phyloP scores from a whole-genome alignment of 129 eudicot genomes.

The Pulicaria dysenterica region DNA sequence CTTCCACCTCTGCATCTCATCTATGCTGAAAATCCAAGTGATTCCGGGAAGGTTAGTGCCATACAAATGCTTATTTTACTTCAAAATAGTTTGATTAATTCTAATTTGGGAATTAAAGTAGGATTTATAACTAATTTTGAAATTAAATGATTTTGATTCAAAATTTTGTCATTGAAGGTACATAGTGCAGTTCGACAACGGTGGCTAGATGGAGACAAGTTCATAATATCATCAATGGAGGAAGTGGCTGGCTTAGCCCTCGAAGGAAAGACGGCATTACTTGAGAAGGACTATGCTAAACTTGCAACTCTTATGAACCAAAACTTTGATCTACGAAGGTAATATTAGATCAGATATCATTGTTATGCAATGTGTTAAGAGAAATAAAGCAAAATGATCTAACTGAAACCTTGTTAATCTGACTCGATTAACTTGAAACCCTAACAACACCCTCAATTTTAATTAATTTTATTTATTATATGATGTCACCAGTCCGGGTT shows the following conservation, averaged over 20 bases:
- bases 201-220: conserved; percentile 88
- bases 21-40: conserved; percentile 99
- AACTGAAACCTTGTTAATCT: no score
- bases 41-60: conserved; percentile 86
- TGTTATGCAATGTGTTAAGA: no score
- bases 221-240: conserved; percentile 71
- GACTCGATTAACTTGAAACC: no score
- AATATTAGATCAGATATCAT: no score
- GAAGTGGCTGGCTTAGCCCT: conserved; percentile 77
- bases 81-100: background rate
- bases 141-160: background rate
- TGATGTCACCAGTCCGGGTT: no score
- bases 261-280: conserved; percentile 69
- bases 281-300: conserved; percentile 60
- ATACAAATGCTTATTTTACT: background rate
- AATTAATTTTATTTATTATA: no score
- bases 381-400: no score
- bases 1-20: conserved; percentile 91
- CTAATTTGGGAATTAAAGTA: no score
- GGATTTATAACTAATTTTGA: no score
- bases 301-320: conserved; percentile 82
- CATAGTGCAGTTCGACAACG: conserved; percentile 87
- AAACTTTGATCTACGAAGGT: conserved; percentile 96
- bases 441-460: no score
- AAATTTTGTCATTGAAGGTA: conserved; percentile 45